Evolutionary conservation across 1,284 basidiomycete species (phyloP).

Genomic region (Irpex sp.): DNA sequence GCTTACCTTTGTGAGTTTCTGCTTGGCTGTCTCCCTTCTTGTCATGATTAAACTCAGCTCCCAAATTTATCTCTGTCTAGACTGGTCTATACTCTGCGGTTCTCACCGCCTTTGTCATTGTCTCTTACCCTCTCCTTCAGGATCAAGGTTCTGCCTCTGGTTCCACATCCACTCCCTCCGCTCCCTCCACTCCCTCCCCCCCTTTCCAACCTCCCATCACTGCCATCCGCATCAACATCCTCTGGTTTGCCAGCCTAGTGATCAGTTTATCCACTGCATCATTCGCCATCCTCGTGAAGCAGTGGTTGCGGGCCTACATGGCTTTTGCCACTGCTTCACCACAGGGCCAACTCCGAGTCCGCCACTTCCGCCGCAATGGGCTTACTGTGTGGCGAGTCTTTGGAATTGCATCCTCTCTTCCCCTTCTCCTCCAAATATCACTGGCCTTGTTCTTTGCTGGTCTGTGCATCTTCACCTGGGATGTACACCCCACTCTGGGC

Average conservation of each 20-base stretch:
- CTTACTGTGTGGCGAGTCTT: slow-evolving; percentile 7
- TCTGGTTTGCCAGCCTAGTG: slow-evolving; percentile 13
- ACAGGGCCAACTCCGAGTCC: neutral
- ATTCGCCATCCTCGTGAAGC: slow-evolving; percentile 13
- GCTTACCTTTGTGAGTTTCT: neutral
- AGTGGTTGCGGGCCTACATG: slow-evolving; percentile 9
- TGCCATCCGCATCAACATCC: slow-evolving; percentile 5
- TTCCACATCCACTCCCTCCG: neutral
- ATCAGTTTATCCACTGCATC: slow-evolving; percentile 13
- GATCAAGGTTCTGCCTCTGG: neutral
- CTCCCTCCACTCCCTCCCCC: neutral
- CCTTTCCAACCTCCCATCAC: neutral
- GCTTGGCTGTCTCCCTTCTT: neutral
- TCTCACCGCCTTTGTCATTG: slow-evolving; percentile 11
- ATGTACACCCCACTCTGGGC: slow-evolving; percentile 4
- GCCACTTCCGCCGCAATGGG: slow-evolving; percentile 4
- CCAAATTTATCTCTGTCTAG: neutral
- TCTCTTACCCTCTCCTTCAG: too few relatives aligned
- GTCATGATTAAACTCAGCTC: neutral
- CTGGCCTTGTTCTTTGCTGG: slow-evolving; percentile 13
- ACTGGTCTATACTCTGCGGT: slow-evolving; percentile 14
- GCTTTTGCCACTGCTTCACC: neutral
- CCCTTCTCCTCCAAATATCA: slow-evolving; percentile 12
- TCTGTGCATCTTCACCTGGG: slow-evolving; percentile 7
- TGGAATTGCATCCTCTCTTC: slow-evolving; percentile 11